These are phyloP conservation scores for Gossypium raimondii DNA, from an alignment of 345 rosid genomes.

Conservation along the genomic window DNA sequence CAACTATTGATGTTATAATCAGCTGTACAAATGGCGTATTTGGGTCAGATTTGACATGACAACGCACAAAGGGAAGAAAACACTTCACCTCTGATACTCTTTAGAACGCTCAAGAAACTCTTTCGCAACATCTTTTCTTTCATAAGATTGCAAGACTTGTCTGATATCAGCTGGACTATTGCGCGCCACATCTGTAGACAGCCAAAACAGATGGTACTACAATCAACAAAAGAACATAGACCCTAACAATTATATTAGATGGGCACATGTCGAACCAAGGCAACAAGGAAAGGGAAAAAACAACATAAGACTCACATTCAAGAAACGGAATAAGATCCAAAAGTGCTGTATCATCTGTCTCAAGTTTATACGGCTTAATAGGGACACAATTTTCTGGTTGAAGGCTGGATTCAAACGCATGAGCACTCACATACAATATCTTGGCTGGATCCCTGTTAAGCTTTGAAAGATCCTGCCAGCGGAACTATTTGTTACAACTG, in stretches of 20 bases:
- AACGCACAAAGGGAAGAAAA: neutral
- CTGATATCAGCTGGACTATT: slow-evolving; percentile 80
- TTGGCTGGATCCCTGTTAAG: slow-evolving; percentile 84
- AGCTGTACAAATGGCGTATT: neutral
- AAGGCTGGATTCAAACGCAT: slow-evolving; percentile 74
- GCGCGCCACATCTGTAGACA: slow-evolving; percentile 73
- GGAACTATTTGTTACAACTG: slow-evolving; percentile 1
- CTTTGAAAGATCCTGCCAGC: slow-evolving; percentile 88
- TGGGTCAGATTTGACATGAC: neutral
- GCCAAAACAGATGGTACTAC: neutral
- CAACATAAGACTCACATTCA: slow-evolving; percentile 56
- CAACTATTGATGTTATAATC: slow-evolving; percentile 5
- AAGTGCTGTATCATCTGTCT: slow-evolving; percentile 79
- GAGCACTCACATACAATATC: slow-evolving; percentile 75
- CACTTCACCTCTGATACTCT: slow-evolving; percentile 64
- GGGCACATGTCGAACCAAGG: neutral
- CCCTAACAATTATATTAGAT: neutral
- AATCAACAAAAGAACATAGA: neutral
- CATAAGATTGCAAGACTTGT: slow-evolving; percentile 61
- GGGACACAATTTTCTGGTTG: slow-evolving; percentile 89
- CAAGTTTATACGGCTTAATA: slow-evolving; percentile 73
- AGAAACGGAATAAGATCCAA: slow-evolving; percentile 96
- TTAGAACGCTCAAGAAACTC: slow-evolving; percentile 86
- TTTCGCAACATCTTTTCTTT: slow-evolving; percentile 66
- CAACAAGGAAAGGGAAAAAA: neutral